Evolutionary conservation across 2,329 filamentous ascomycete genomes (phyloP).

Genomic region (Stenocarpella maydis): DNA sequence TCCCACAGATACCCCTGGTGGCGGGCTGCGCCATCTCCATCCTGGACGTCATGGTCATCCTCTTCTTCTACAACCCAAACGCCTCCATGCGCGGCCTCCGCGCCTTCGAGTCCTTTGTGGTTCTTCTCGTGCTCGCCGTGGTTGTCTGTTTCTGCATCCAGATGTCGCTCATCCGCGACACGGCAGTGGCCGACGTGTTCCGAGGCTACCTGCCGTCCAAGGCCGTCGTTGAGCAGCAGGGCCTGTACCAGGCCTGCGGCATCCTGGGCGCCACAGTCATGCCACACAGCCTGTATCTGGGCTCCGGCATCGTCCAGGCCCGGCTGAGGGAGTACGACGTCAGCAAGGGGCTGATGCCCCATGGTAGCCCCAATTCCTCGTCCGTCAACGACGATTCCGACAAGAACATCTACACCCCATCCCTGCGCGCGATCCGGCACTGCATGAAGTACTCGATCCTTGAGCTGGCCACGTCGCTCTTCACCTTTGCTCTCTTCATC

Average conservation of each 20-base stretch:
- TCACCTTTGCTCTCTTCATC: conserved; percentile 85
- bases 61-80: conserved; percentile 71
- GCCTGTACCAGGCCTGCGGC: conserved; percentile 74
- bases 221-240: conserved; percentile 64
- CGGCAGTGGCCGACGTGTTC: conserved; percentile 67
- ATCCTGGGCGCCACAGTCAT: conserved; percentile 81
- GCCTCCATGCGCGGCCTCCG: conserved; percentile 66
- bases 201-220: conserved; percentile 70
- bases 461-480: conserved; percentile 76
- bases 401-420: conserved; percentile 73
- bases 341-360: conserved; percentile 61
- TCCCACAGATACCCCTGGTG: conserved; percentile 70
- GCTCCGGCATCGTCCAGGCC: conserved; percentile 73
- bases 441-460: conserved; percentile 78
- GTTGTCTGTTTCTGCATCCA: conserved; percentile 77
- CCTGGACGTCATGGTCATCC: conserved; percentile 71
- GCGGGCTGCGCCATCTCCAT: conserved; percentile 75
- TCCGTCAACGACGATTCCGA: conserved; percentile 48
- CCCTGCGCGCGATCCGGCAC: conserved; percentile 74
- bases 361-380: conserved; percentile 42
- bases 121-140: conserved; percentile 70
- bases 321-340: conserved; percentile 71
- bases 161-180: conserved; percentile 66
- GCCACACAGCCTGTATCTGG: conserved; percentile 74
- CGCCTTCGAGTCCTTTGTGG: conserved; percentile 71